Evolutionary conservation across 768 basidiomycete genomes (phyloP), one percentile per base, ranked within the genome.

Genomic region (Pisolithus tinctorius): DNA sequence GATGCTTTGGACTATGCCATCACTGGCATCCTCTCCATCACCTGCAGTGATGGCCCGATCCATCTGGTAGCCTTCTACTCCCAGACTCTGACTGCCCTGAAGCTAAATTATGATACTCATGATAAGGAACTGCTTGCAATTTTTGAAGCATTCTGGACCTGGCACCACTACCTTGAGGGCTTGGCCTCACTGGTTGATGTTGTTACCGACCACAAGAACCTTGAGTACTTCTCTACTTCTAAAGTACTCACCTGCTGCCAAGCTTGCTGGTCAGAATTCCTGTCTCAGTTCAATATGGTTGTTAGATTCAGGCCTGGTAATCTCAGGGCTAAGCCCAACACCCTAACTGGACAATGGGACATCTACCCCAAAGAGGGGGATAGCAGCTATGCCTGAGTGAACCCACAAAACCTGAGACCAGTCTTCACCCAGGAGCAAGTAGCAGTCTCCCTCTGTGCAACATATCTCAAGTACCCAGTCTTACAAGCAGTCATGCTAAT

Each of bases 61-160:
- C 61, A 66, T 14, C 74, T 75, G 0, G 58, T 77, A 20, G 71
- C 66, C 0, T 80, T 69, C 58, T n/a, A 40, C 6, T 40, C 39
- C 16, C 16, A 6, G 3, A 40, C 39, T 16, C 16, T 40, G 1
- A 40, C 56, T 23, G 36, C 55, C 2, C 63, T 69, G 0, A 71
- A 79, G 58, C 50, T 63, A 9, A 78, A 79, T 58, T 79, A 79
- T 55, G 63, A 73, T 13, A 67, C 69, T 37, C 63, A 74, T 48
- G 56, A 40, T n/a, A 40, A 40, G 16, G 16, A 40, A n/a, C 16
- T 81, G 6, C 66, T 79, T 4, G 73, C 76, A 0, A 75, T 80
- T 38, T 62, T 77, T n/a, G 43, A 66, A 43, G 64, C 68, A 0
- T 59, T 75, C 27, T 26, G 56, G 16, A 61, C 69, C n/a, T 68